phyloP scores from a whole-genome alignment of 2,329 filamentous ascomycete species.

The Hortaea werneckii region DNA sequence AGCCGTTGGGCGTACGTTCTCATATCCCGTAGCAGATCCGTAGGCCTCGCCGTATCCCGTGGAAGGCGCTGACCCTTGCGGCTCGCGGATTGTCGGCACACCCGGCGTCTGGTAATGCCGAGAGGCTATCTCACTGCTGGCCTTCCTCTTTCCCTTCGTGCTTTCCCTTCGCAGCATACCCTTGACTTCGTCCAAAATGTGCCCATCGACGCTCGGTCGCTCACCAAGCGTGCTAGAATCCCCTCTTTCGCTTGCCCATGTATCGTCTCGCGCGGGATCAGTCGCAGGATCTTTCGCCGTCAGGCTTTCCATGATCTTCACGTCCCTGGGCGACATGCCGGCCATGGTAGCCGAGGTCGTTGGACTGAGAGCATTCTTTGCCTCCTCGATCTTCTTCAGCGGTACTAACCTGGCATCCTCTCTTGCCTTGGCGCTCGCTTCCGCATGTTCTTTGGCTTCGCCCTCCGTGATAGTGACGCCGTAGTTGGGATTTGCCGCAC shows the following conservation, averaged over 20 bases:
- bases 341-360: constrained; percentile 8
- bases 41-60: background rate
- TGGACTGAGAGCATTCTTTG: constrained; percentile 11
- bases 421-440: constrained; percentile 44
- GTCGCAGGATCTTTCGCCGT: constrained; percentile 33
- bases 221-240: constrained; percentile 26
- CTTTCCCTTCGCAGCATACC: constrained; percentile 35
- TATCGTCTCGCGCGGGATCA: constrained; percentile 36
- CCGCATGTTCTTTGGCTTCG: constrained; percentile 50
- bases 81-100: constrained; percentile 23
- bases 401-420: constrained; percentile 53
- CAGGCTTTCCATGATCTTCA: constrained; percentile 33
- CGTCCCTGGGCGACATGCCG: constrained; percentile 18
- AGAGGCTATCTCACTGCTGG: constrained; percentile 12
- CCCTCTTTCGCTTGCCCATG: constrained; percentile 32
- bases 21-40: background rate
- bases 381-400: constrained; percentile 19
- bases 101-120: constrained; percentile 4
- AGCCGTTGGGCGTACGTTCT: constrained; percentile 5
- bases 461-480: constrained; percentile 64
- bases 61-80: constrained; percentile 1
- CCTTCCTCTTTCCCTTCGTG: constrained; percentile 34
- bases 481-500: constrained; percentile 64
- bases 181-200: constrained; percentile 38
- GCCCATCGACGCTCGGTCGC: constrained; percentile 34